phyloP scores from a whole-genome alignment of 768 basidiomycete genomes.

The Artomyces pyxidatus region DNA sequence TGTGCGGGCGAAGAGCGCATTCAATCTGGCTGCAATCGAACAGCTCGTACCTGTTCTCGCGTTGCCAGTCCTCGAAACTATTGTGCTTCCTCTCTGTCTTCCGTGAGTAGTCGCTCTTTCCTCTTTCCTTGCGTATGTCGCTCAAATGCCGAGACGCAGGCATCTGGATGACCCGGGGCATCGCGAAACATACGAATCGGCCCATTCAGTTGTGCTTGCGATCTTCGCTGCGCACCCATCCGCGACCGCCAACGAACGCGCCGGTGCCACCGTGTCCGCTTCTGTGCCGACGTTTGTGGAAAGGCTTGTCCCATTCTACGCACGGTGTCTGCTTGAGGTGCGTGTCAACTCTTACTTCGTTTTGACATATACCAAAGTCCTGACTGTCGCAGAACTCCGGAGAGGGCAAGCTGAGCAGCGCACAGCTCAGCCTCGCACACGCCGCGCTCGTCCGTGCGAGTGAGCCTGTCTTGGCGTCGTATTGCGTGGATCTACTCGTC shows the following conservation, averaged over 20 bases:
- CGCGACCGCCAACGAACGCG: constrained; percentile 13
- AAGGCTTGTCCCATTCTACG: constrained; percentile 68
- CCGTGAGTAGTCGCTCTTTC: constrained; percentile 41
- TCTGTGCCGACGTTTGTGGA: constrained; percentile 32
- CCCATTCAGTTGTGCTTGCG: constrained; percentile 77
- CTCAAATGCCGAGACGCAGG: constrained; percentile 30
- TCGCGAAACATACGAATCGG: constrained; percentile 78
- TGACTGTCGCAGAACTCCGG: constrained; percentile 45
- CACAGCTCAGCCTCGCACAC: constrained; percentile 69
- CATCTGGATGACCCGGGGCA: constrained; percentile 49
- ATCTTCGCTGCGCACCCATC: constrained; percentile 56
- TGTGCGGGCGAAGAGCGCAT: constrained; percentile 39
- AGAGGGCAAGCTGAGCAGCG: constrained; percentile 49
- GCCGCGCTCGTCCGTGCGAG: constrained; percentile 48
- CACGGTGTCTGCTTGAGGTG: constrained; percentile 63
- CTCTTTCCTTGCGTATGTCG: constrained; percentile 1
- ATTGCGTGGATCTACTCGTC: constrained; percentile 54
- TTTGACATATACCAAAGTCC: not conserved
- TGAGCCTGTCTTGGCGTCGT: constrained; percentile 50
- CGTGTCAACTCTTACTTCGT: constrained; percentile 9
- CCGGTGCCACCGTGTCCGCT: constrained; percentile 1
- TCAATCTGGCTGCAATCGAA: constrained; percentile 66
- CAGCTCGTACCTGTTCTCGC: constrained; percentile 62
- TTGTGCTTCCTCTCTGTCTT: constrained; percentile 52
- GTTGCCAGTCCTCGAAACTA: constrained; percentile 41